Conservation (phyloP, 1,284 basidiomycete species). For the Puccinia polysora region DNA sequence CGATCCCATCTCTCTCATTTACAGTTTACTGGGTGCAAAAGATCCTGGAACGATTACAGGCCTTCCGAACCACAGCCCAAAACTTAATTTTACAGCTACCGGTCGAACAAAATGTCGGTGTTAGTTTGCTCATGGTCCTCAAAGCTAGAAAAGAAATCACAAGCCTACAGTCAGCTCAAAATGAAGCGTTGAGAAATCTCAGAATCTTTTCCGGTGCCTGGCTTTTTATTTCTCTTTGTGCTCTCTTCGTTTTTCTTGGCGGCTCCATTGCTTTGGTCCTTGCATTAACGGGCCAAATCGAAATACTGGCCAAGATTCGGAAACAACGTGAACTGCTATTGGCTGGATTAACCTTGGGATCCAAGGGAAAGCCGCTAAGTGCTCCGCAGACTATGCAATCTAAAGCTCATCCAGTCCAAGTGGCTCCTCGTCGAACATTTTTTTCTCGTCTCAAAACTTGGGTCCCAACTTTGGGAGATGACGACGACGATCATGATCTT, state of each 20-base stretch:
- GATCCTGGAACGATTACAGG: not conserved
- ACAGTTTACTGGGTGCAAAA: constrained; percentile 39
- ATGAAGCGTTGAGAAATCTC: constrained; percentile 30
- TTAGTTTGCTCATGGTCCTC: constrained; percentile 5
- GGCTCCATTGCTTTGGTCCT: constrained; percentile 32
- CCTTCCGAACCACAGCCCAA: constrained; percentile 11
- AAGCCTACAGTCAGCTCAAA: constrained; percentile 14
- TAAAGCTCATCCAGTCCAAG: not conserved
- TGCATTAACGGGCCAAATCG: constrained; percentile 36
- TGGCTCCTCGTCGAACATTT: not conserved
- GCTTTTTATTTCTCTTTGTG: constrained; percentile 28
- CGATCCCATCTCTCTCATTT: constrained; percentile 31
- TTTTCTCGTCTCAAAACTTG: constrained; percentile 17
- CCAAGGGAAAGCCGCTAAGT: not conserved
- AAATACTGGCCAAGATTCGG: constrained; percentile 31
- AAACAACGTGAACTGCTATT: constrained; percentile 29
- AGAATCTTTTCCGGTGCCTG: constrained; percentile 35
- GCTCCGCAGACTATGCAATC: not conserved
- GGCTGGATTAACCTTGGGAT: not conserved
- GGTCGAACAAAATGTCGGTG: not conserved
- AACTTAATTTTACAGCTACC: constrained; percentile 10
- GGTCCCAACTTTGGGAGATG: constrained; percentile 9
- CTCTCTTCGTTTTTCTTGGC: constrained; percentile 27
- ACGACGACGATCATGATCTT: constrained; percentile 33
- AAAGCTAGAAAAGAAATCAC: constrained; percentile 15